Conservation (phyloP, 2,329 filamentous ascomycete species). For the Mycocentrospora acerina region DNA sequence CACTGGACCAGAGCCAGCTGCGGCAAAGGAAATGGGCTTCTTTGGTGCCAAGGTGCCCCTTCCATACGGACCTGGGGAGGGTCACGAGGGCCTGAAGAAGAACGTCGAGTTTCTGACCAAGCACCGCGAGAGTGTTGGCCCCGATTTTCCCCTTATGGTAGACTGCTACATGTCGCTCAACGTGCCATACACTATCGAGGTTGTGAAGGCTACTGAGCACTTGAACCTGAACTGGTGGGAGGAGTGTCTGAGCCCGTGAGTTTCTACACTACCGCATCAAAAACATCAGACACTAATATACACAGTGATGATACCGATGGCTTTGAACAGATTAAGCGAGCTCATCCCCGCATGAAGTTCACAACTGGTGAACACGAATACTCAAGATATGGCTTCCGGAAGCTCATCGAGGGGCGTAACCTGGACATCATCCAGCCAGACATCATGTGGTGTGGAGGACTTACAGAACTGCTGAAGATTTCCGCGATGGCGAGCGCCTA, state of each 20-base stretch:
- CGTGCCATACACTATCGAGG: constrained; percentile 87
- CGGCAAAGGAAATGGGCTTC: constrained; percentile 85
- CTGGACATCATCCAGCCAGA: constrained; percentile 94
- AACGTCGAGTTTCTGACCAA: constrained; percentile 87
- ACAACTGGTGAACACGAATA: constrained; percentile 97
- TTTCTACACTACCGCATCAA: too few relatives aligned
- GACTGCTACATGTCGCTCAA: constrained; percentile 98
- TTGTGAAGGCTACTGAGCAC: constrained; percentile 79
- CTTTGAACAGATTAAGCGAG: constrained; percentile 84
- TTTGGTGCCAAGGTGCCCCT: constrained; percentile 87
- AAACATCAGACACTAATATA: too few relatives aligned
- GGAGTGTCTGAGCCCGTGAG: constrained; percentile 75
- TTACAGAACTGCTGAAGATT: constrained; percentile 90
- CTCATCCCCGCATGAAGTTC: constrained; percentile 88
- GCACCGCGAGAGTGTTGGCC: constrained; percentile 80
- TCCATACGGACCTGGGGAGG: constrained; percentile 87
- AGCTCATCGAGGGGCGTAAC: constrained; percentile 87
- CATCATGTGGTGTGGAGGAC: constrained; percentile 94
- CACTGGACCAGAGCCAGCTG: constrained; percentile 80
- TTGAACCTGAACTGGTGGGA: constrained; percentile 97
- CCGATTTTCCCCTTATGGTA: constrained; percentile 90
- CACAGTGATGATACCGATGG: constrained; percentile 78
- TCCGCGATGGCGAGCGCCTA: constrained; percentile 88
- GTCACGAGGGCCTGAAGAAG: constrained; percentile 76
- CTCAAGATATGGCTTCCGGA: constrained; percentile 90